These are phyloP conservation scores for Colletotrichum sp. DNA, from an alignment of 2,329 filamentous ascomycete genomes.

Conservation along the genomic window DNA sequence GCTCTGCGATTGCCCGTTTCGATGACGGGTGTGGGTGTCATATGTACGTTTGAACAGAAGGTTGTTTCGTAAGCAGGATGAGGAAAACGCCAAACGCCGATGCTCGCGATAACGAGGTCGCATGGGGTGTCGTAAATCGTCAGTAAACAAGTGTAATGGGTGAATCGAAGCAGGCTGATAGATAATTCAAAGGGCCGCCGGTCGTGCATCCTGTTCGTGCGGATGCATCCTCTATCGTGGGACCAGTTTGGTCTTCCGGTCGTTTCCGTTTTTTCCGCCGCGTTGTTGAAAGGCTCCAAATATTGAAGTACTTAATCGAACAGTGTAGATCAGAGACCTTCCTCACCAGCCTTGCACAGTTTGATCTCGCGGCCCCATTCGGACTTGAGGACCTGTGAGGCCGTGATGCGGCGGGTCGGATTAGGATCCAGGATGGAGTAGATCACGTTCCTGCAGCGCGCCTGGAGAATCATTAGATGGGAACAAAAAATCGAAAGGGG, in stretches of 20 bases:
- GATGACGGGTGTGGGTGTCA: not conserved
- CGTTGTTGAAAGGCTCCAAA: not conserved
- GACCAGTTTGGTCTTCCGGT: not conserved
- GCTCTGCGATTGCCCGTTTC: slow-evolving; percentile 10
- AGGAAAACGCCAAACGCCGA: slow-evolving; percentile 23
- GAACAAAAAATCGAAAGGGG: not conserved
- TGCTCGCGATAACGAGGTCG: slow-evolving; percentile 22
- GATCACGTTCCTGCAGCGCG: slow-evolving; percentile 96
- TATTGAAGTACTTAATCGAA: not conserved
- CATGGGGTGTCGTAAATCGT: slow-evolving; percentile 22
- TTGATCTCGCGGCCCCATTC: slow-evolving; percentile 99
- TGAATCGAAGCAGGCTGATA: slow-evolving; percentile 11
- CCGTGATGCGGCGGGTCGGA: slow-evolving; percentile 88
- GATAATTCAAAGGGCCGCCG: slow-evolving; percentile 2
- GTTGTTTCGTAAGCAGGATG: slow-evolving; percentile 13
- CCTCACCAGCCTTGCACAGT: slow-evolving; percentile 94
- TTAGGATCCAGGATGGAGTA: slow-evolving; percentile 98
- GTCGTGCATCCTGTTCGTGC: slow-evolving; percentile 6
- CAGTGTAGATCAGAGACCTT: slow-evolving; percentile 74
- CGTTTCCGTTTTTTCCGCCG: slow-evolving; percentile 1
- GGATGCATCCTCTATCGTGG: slow-evolving; percentile 2
- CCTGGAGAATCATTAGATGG: slow-evolving; percentile 54
- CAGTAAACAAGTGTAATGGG: slow-evolving; percentile 18
- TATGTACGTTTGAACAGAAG: slow-evolving; percentile 21
- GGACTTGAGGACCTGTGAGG: slow-evolving; percentile 95